These are phyloP conservation scores for Aspergillus novofumigatus DNA, from an alignment of 2,329 filamentous ascomycete species.

Conservation along the genomic window DNA sequence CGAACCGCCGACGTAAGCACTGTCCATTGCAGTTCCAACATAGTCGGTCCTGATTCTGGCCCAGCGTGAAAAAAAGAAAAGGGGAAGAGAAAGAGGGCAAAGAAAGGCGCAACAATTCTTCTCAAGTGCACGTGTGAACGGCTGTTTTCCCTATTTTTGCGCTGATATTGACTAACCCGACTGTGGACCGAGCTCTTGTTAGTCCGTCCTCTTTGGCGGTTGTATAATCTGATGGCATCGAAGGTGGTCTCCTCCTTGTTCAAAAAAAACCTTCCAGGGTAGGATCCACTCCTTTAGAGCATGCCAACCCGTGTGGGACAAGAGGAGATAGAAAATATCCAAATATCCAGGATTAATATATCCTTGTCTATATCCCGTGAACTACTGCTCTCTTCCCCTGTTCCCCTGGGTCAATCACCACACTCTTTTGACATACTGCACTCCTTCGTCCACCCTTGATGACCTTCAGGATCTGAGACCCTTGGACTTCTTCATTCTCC, in stretches of 20 bases:
- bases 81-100: constrained; percentile 2
- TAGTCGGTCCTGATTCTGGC: background rate
- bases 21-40: background rate
- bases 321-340: background rate
- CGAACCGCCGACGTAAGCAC: constrained; percentile 9
- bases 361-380: constrained; percentile 4
- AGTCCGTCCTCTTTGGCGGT: constrained; percentile 12
- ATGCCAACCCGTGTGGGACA: constrained; percentile 15
- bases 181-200: constrained; percentile 12
- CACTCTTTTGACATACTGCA: constrained; percentile 2
- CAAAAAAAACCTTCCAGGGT: constrained; percentile 9
- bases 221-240: constrained; percentile 16
- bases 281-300: constrained; percentile 17
- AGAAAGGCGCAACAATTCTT: background rate
- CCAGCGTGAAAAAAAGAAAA: background rate
- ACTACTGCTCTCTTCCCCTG: constrained; percentile 2
- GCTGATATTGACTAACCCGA: background rate
- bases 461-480: background rate
- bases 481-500: background rate
- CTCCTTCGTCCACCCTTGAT: constrained; percentile 2
- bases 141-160: constrained; percentile 9
- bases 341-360: constrained; percentile 3
- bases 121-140: constrained; percentile 21
- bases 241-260: constrained; percentile 18
- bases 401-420: constrained; percentile 4